These are phyloP conservation scores for Thelephora terrestris DNA, from an alignment of 1,284 basidiomycete species.

Conservation along the genomic window DNA sequence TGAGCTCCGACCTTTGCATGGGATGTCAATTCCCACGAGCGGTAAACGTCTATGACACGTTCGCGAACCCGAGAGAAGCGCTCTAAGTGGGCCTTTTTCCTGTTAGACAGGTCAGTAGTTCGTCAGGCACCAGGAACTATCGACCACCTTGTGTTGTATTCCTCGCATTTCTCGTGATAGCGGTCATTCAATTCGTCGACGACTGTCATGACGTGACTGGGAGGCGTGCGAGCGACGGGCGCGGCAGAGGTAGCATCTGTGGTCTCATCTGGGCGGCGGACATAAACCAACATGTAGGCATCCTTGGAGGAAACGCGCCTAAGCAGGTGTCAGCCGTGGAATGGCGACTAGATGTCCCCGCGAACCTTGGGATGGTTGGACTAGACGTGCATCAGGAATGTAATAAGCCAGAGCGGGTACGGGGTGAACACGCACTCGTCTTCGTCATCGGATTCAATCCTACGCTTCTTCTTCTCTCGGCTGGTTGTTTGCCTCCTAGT, in stretches of 20 bases:
- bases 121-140: background rate
- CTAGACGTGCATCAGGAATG: background rate
- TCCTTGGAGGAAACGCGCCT: conserved; percentile 54
- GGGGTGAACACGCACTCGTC: conserved; percentile 24
- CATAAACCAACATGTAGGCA: conserved; percentile 90
- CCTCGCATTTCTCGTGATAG: conserved; percentile 41
- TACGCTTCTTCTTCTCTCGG: conserved; percentile 28
- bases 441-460: conserved; percentile 56
- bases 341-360: background rate
- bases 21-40: conserved; percentile 44
- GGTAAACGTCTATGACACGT: conserved; percentile 52
- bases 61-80: conserved; percentile 40
- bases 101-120: conserved; percentile 18
- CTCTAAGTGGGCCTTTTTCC: conserved; percentile 31
- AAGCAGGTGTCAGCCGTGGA: background rate
- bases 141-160: conserved; percentile 40
- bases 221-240: conserved; percentile 28
- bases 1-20: conserved; percentile 34
- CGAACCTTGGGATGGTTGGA: background rate
- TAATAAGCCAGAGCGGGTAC: background rate
- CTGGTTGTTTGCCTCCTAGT: background rate
- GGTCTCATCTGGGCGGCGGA: conserved; percentile 24
- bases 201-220: conserved; percentile 39
- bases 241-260: conserved; percentile 1
- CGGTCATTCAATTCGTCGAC: conserved; percentile 46